Evolutionary conservation across 805 yeast genomes (phyloP), one percentile per base, ranked within the genome.

Genomic region (Aciculoconidium aculeatum): DNA sequence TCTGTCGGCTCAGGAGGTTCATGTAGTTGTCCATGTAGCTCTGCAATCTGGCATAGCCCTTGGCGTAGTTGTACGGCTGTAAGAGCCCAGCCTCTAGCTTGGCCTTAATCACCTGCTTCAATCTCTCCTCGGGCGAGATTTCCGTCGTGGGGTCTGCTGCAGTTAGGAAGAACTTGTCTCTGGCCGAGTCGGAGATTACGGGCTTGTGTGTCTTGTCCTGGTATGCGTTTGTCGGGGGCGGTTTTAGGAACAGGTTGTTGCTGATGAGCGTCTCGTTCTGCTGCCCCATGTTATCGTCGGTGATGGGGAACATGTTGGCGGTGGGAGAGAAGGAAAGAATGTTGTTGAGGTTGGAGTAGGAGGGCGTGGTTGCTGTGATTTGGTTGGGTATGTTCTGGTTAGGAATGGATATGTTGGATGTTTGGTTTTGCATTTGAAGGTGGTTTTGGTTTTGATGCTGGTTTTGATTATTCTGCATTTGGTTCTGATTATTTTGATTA

Each of bases 91-190:
- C 97, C 51, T 85, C 94, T 23, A 88, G 60, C 47, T 90, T 90
- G 11, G 97, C 97, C 48, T 84, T 83, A 46, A 90, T 88, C 7
- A 90, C 96, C 50, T 87, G 94, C 48, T 85, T 86, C 42, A 90
- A 65, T 36, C 96, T 69, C 49, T 87, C 96, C 49, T 88, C 96
- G 0, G 96, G 95, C 0, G 95, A 83, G 20, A 83, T 80, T 41
- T 86, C 96, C 2, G 90, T 85, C 0, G 95, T 83, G 4, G 97
- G 97, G 52, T 90, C 97, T 0, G 96, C 96, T 0, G 97, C 97
- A 0, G 96, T 90, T 27, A 90, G 60, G 60, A 90, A 88, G 57
- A 90, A 90, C 54, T 87, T 87, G 51, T 88, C 96, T 40, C 86
- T 70, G 1, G 96, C 95, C 2, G 92, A 77, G 32, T 83, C 90